Percentiles rank a stretch among this genome's conserved stretches.
phyloP scores from a whole-genome alignment of 768 basidiomycete species.

The Tephrocybe sp. region DNA sequence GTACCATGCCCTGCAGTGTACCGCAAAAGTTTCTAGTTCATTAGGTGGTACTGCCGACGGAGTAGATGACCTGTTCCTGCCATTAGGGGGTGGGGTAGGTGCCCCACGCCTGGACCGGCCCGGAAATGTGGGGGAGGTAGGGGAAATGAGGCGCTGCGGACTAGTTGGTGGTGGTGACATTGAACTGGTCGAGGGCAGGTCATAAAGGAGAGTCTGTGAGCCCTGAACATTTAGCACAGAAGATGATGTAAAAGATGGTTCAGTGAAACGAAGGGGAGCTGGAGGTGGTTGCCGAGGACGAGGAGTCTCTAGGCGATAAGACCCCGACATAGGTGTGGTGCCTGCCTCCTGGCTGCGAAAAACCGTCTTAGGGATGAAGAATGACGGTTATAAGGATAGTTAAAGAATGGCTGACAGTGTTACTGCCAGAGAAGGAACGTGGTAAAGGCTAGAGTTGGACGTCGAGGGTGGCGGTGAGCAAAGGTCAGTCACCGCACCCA shows the following conservation, averaged over 20 bases:
- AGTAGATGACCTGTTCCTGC: conserved; percentile 64
- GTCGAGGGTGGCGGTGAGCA: conserved; percentile 14
- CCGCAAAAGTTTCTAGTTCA: conserved; percentile 78
- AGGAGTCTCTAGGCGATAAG: conserved; percentile 63
- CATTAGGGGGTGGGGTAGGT: conserved; percentile 56
- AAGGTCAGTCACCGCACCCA: conserved; percentile 5
- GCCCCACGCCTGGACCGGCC: conserved; percentile 49
- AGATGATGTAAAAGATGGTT: conserved; percentile 40
- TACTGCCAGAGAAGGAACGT: conserved; percentile 12
- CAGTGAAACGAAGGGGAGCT: conserved; percentile 55
- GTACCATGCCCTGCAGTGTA: conserved; percentile 76
- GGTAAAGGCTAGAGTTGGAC: conserved; percentile 3
- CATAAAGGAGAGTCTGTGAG: conserved; percentile 69
- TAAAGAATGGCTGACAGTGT: conserved; percentile 11
- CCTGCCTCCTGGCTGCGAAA: conserved; percentile 1
- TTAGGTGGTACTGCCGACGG: conserved; percentile 62
- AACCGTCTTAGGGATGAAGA: neutral
- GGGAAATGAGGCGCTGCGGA: conserved; percentile 46
- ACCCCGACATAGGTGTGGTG: conserved; percentile 46
- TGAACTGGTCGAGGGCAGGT: conserved; percentile 60
- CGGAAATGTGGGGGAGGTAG: conserved; percentile 56
- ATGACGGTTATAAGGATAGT: conserved; percentile 19
- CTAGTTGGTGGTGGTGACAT: conserved; percentile 62
- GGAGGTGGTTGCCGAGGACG: conserved; percentile 56
- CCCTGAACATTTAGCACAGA: conserved; percentile 42